Evolutionary conservation across 371 early-diverging fungal genomes (phyloP).

Genomic region (Blakeslea trispora): DNA sequence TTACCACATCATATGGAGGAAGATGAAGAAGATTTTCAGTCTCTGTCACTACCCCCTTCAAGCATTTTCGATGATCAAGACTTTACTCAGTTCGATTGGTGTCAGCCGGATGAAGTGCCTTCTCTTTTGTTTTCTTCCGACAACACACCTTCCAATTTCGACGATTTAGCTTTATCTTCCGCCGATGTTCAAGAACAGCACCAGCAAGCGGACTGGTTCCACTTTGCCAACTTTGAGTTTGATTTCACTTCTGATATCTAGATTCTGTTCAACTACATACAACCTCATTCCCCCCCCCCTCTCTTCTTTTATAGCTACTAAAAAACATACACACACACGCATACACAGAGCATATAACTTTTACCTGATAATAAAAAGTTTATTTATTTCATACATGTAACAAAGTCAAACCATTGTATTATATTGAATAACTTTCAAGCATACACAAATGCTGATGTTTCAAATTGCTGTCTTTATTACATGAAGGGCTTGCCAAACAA

Average conservation of each 20-base stretch:
- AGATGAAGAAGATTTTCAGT: constrained; percentile 4
- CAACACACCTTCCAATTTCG: constrained; percentile 12
- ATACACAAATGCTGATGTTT: too few species aligned
- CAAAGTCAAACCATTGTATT: too few species aligned
- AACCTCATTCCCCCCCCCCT: too few species aligned
- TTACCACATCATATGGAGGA: background rate
- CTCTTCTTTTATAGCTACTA: background rate
- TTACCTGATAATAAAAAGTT: too few species aligned
- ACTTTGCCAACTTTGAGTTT: constrained; percentile 38
- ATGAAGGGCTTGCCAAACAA: too few species aligned
- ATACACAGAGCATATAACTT: too few species aligned
- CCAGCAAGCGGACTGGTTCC: constrained; percentile 29
- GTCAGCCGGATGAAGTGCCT: constrained; percentile 16
- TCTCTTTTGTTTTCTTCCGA: constrained; percentile 24
- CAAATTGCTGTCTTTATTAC: too few species aligned
- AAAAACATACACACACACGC: too few species aligned
- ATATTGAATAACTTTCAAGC: too few species aligned
- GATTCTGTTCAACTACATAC: too few species aligned
- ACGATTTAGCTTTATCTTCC: background rate
- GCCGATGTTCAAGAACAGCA: background rate
- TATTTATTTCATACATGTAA: too few species aligned
- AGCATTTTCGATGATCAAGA: constrained; percentile 3
- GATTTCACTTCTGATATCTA: constrained; percentile 24
- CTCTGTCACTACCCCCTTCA: constrained; percentile 7
- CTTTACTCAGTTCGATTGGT: constrained; percentile 9